A percentile compares a stretch with the other conserved stretches of the same genome.
Evolutionary conservation across 768 basidiomycete species (phyloP).

Genomic region (Pleurotus giganteus): DNA sequence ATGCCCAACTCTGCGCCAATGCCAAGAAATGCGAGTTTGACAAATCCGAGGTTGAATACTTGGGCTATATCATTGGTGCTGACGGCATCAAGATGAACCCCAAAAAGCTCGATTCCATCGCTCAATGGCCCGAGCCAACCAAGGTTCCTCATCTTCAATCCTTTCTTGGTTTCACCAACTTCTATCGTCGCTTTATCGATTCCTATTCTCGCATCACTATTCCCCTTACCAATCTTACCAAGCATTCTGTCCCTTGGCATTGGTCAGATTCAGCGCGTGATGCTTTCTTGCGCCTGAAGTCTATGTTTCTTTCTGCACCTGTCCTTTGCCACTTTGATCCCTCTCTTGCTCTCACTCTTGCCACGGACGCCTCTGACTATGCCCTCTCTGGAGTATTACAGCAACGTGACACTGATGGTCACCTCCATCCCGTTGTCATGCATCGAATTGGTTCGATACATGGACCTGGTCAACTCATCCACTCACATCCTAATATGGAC

Average conservation of each 20-base stretch:
- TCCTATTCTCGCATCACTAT: constrained; percentile 27
- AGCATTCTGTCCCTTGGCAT: constrained; percentile 18
- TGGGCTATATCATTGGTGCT: constrained; percentile 23
- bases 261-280: constrained; percentile 13
- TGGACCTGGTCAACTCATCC: no score
- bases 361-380: constrained; percentile 30
- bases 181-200: constrained; percentile 35
- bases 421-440: constrained; percentile 34
- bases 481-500: no score
- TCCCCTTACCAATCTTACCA: constrained; percentile 26
- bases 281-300: constrained; percentile 25
- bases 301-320: constrained; percentile 12
- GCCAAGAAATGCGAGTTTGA: constrained; percentile 34
- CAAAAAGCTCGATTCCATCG: constrained; percentile 25
- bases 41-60: constrained; percentile 22
- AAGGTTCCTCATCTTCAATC: constrained; percentile 25
- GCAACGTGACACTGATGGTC: constrained; percentile 17
- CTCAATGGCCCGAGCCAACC: constrained; percentile 27
- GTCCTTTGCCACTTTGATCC: constrained; percentile 26
- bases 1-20: no score
- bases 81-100: constrained; percentile 27
- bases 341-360: constrained; percentile 19
- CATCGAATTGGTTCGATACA: no score
- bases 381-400: constrained; percentile 26
- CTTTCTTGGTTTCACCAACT: constrained; percentile 37